These are phyloP conservation scores for Phellinidium pouzarii DNA, from an alignment of 1,284 basidiomycete genomes.

Conservation along the genomic window DNA sequence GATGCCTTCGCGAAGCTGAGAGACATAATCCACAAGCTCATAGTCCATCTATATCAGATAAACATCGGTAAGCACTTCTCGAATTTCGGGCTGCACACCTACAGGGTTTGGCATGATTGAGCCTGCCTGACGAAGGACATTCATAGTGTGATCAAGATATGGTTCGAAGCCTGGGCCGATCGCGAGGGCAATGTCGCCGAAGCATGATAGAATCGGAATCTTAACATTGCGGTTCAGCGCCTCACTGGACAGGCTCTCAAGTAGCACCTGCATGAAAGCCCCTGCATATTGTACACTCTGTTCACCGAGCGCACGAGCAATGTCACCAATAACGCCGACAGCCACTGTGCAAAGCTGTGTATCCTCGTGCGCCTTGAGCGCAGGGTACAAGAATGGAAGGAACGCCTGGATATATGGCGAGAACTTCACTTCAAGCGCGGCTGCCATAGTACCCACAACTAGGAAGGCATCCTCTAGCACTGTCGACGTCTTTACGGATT, in stretches of 20 bases:
- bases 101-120: constrained; percentile 81
- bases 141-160: constrained; percentile 87
- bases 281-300: constrained; percentile 77
- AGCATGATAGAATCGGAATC: constrained; percentile 91
- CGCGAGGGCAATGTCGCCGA: constrained; percentile 95
- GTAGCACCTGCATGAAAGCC: constrained; percentile 85
- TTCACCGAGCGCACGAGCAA: constrained; percentile 88
- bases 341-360: constrained; percentile 93
- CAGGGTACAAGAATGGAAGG: constrained; percentile 84
- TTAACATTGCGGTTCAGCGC: constrained; percentile 93
- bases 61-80: constrained; percentile 2
- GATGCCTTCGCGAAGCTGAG: constrained; percentile 88
- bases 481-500: constrained; percentile 86
- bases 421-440: constrained; percentile 82
- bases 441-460: constrained; percentile 84
- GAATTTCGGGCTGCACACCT: constrained; percentile 28
- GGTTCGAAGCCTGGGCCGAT: constrained; percentile 85
- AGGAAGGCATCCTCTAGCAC: constrained; percentile 98
- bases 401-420: constrained; percentile 88
- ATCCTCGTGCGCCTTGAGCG: constrained; percentile 91
- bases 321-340: constrained; percentile 93
- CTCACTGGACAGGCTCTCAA: constrained; percentile 90
- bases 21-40: constrained; percentile 90
- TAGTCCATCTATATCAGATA: constrained; percentile 59
- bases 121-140: constrained; percentile 87